These are phyloP conservation scores for Starmerella geochares DNA, from an alignment of 805 yeast genomes.

Conservation along the genomic window DNA sequence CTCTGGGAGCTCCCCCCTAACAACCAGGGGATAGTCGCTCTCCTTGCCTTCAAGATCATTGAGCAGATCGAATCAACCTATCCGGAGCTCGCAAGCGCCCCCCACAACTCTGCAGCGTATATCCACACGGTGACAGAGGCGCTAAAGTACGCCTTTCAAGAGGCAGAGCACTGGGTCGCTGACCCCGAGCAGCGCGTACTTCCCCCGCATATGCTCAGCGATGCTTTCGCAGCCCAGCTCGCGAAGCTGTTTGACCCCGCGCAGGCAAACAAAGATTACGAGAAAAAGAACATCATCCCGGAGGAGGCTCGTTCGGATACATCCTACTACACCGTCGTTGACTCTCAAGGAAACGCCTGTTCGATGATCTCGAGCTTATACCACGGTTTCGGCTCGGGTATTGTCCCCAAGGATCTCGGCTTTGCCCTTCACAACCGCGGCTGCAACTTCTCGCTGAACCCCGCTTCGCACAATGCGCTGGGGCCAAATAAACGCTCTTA, in stretches of 20 bases:
- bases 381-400: conserved; percentile 58
- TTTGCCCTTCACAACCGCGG: conserved; percentile 70
- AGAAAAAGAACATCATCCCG: conserved; percentile 37
- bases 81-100: conserved; percentile 33
- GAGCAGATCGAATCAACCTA: conserved; percentile 43
- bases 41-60: conserved; percentile 58
- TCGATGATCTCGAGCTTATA: conserved; percentile 71
- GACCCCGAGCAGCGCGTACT: conserved; percentile 38
- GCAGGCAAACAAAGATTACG: conserved; percentile 36
- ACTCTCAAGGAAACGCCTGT: conserved; percentile 64
- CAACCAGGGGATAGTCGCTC: conserved; percentile 70
- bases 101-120: conserved; percentile 62
- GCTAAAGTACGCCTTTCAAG: conserved; percentile 62
- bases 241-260: conserved; percentile 38
- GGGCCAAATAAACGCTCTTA: conserved; percentile 66
- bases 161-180: conserved; percentile 61
- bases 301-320: conserved; percentile 53
- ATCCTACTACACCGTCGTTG: conserved; percentile 56
- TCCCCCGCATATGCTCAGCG: conserved; percentile 37
- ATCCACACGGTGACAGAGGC: conserved; percentile 60
- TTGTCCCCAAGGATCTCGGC: conserved; percentile 50
- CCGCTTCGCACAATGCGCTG: conserved; percentile 47
- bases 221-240: conserved; percentile 43
- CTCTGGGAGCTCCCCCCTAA: conserved; percentile 81
- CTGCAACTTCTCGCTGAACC: conserved; percentile 55